Conservation (phyloP, 2,329 filamentous ascomycete species). For the Talaromyces rugulosus region DNA sequence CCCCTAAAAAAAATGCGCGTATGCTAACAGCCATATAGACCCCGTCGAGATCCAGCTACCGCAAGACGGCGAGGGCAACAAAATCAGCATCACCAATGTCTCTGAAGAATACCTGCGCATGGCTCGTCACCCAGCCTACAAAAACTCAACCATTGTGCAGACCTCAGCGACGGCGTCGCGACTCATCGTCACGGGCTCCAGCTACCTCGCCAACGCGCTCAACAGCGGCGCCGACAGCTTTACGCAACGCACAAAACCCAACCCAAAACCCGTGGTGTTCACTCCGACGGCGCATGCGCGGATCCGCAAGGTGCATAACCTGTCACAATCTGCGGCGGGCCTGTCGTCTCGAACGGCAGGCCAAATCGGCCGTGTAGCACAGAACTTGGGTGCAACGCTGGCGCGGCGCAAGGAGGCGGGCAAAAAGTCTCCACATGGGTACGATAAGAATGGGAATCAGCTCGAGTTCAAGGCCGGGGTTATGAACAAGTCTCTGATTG, state of each 20-base stretch:
- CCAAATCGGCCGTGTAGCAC: slow-evolving; percentile 74
- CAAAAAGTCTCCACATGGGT: slow-evolving; percentile 50
- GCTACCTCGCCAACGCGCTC: slow-evolving; percentile 72
- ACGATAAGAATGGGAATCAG: slow-evolving; percentile 66
- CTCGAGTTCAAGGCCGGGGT: slow-evolving; percentile 79
- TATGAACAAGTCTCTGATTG: slow-evolving; percentile 93
- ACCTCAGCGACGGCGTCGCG: slow-evolving; percentile 85
- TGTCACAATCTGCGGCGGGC: slow-evolving; percentile 73
- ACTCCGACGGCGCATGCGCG: slow-evolving; percentile 76
- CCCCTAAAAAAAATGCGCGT: no score
- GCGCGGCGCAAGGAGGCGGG: slow-evolving; percentile 56
- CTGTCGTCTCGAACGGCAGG: slow-evolving; percentile 84
- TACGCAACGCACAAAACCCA: slow-evolving; percentile 73
- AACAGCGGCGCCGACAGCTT: slow-evolving; percentile 75
- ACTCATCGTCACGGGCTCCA: slow-evolving; percentile 83
- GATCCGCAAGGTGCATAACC: slow-evolving; percentile 83
- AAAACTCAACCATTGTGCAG: slow-evolving; percentile 78
- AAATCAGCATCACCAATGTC: slow-evolving; percentile 45
- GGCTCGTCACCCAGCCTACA: slow-evolving; percentile 85
- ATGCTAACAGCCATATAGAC: slow-evolving; percentile 26
- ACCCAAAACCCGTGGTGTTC: slow-evolving; percentile 79
- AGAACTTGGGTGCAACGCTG: slow-evolving; percentile 79
- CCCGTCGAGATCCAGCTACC: slow-evolving; percentile 48
- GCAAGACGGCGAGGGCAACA: slow-evolving; percentile 42
- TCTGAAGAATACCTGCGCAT: slow-evolving; percentile 64